phyloP scores from a whole-genome alignment of 2,329 filamentous ascomycete genomes.

The Colletotrichum sp. region DNA sequence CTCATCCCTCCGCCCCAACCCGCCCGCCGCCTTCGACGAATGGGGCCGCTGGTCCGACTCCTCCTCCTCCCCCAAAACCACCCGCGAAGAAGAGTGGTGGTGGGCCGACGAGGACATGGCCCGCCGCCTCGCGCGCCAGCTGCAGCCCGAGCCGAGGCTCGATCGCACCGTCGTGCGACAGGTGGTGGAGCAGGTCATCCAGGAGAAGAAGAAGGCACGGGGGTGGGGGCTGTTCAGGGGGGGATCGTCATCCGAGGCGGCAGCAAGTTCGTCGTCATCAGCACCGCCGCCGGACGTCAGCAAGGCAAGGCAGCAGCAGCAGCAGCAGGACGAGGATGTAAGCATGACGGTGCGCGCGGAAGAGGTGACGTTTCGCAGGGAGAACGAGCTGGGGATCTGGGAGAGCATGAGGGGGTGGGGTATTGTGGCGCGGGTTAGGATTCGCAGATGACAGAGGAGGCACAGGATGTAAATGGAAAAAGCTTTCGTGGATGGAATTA shows the following conservation, averaged over 20 bases:
- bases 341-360: constrained; percentile 48
- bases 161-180: constrained; percentile 34
- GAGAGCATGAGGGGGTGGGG: constrained; percentile 57
- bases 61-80: not conserved
- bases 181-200: constrained; percentile 32
- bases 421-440: constrained; percentile 47
- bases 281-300: not conserved
- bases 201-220: constrained; percentile 37
- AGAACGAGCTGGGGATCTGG: constrained; percentile 58
- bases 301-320: not conserved
- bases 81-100: constrained; percentile 38
- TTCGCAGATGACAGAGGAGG: constrained; percentile 3
- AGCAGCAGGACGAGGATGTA: constrained; percentile 27
- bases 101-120: constrained; percentile 54
- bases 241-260: constrained; percentile 18
- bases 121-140: constrained; percentile 44
- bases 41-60: constrained; percentile 44
- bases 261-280: not conserved
- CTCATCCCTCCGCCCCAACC: not conserved
- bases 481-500: not conserved
- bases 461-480: not conserved
- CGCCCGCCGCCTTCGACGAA: constrained; percentile 42
- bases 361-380: constrained; percentile 54
- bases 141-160: constrained; percentile 34
- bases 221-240: constrained; percentile 38